Evolutionary conservation across 2,329 filamentous ascomycete genomes (phyloP).

Genomic region (Pseudopithomyces chartarum): DNA sequence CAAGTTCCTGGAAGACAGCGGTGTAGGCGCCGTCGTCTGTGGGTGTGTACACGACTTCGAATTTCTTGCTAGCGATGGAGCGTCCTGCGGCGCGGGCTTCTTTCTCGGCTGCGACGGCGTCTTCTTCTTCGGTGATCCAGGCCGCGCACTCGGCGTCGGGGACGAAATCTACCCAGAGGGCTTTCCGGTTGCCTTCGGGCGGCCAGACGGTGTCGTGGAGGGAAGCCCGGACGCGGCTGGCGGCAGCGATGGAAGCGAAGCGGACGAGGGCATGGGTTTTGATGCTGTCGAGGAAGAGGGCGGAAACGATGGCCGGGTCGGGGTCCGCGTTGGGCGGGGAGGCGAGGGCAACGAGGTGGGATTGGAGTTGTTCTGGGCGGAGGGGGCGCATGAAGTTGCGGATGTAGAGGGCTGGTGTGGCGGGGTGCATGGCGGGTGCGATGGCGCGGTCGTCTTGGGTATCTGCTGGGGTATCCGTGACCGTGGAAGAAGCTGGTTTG

Average conservation of each 20-base stretch:
- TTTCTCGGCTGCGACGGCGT: constrained; percentile 35
- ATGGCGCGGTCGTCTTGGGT: constrained; percentile 35
- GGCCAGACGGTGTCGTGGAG: constrained; percentile 86
- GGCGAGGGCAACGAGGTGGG: constrained; percentile 73
- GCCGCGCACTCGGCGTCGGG: constrained; percentile 72
- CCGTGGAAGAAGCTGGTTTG: constrained; percentile 18
- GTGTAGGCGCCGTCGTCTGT: constrained; percentile 21
- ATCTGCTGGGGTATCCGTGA: constrained; percentile 18
- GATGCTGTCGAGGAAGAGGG: constrained; percentile 82
- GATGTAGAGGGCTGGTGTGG: constrained; percentile 71
- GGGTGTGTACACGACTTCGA: constrained; percentile 38
- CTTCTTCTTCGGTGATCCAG: constrained; percentile 67
- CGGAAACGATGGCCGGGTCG: constrained; percentile 62
- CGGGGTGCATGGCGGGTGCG: constrained; percentile 47
- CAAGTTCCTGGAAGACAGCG: constrained; percentile 42
- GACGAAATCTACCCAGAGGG: constrained; percentile 87
- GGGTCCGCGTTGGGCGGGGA: constrained; percentile 57
- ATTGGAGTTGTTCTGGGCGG: constrained; percentile 67
- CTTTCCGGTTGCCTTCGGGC: constrained; percentile 80
- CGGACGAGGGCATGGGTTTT: constrained; percentile 85
- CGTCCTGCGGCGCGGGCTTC: constrained; percentile 27
- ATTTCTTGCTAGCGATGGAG: constrained; percentile 28
- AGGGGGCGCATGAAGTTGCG: constrained; percentile 88
- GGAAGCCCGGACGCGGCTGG: constrained; percentile 74
- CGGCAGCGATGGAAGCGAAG: constrained; percentile 71